phyloP scores from a whole-genome alignment of 192 early-diverging fungal species.

The Backusella westeae region DNA sequence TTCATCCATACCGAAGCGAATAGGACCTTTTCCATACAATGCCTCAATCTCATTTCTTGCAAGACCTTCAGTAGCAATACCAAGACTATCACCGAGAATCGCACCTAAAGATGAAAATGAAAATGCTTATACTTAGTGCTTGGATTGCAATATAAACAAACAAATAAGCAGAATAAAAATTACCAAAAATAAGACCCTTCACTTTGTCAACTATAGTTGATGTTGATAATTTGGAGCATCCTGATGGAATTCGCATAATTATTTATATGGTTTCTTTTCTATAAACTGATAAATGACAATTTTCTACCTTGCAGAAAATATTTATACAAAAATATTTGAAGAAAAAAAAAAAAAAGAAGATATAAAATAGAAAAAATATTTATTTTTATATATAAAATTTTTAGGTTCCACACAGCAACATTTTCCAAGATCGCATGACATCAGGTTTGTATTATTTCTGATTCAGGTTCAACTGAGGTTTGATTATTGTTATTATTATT shows the following conservation, averaged over 20 bases:
- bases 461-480: background rate
- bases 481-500: background rate
- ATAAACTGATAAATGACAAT: background rate
- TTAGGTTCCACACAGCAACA: conserved; percentile 1
- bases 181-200: conserved; percentile 40
- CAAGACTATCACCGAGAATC: conserved; percentile 61
- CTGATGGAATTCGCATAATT: conserved; percentile 34
- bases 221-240: conserved; percentile 31
- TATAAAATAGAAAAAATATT: background rate
- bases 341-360: conserved; percentile 7
- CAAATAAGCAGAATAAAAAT: background rate
- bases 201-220: conserved; percentile 30
- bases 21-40: conserved; percentile 55
- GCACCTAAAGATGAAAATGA: conserved; percentile 35
- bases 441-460: background rate
- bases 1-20: conserved; percentile 53
- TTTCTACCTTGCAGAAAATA: conserved; percentile 20
- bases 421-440: conserved; percentile 1
- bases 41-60: conserved; percentile 36
- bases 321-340: background rate
- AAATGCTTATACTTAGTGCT: background rate
- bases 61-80: conserved; percentile 63
- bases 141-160: background rate
- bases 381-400: background rate
- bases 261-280: background rate